Evolutionary conservation across 2,329 filamentous ascomycete species (phyloP).

Genomic region (Botryotinia globosa): DNA sequence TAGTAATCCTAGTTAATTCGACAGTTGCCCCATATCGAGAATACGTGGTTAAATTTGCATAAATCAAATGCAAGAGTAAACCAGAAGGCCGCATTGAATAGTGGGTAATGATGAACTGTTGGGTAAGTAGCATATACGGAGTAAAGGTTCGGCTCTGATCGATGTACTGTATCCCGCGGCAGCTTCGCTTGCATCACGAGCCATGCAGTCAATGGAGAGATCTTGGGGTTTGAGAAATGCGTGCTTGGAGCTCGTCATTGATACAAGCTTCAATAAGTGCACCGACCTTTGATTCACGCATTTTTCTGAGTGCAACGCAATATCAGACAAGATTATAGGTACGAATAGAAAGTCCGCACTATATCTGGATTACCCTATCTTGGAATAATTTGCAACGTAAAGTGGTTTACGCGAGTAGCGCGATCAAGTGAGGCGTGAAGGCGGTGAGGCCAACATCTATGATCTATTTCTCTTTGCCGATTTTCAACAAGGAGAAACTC

Average conservation of each 20-base stretch:
- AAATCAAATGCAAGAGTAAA: not conserved
- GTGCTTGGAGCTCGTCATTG: not conserved
- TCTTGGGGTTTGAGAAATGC: not conserved
- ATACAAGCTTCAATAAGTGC: not conserved
- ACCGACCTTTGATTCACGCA: not conserved
- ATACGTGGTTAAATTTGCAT: not conserved
- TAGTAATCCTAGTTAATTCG: not conserved
- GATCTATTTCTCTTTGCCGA: not conserved
- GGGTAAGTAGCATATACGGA: not conserved
- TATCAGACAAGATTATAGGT: not conserved
- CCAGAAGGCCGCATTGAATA: not conserved
- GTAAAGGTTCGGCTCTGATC: not conserved
- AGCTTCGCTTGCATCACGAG: not conserved
- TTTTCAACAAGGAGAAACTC: not conserved
- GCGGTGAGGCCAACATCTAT: not conserved
- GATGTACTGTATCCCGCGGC: not conserved
- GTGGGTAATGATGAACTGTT: not conserved
- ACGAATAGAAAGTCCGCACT: not conserved
- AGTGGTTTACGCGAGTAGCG: not conserved
- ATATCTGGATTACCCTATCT: not conserved
- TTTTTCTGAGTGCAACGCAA: not conserved
- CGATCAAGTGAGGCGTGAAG: not conserved
- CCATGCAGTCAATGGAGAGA: not conserved
- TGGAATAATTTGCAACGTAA: not conserved
- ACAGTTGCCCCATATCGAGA: not conserved